These are phyloP conservation scores for Ganoderma sp. DNA, from an alignment of 1,284 basidiomycete genomes.

Conservation along the genomic window DNA sequence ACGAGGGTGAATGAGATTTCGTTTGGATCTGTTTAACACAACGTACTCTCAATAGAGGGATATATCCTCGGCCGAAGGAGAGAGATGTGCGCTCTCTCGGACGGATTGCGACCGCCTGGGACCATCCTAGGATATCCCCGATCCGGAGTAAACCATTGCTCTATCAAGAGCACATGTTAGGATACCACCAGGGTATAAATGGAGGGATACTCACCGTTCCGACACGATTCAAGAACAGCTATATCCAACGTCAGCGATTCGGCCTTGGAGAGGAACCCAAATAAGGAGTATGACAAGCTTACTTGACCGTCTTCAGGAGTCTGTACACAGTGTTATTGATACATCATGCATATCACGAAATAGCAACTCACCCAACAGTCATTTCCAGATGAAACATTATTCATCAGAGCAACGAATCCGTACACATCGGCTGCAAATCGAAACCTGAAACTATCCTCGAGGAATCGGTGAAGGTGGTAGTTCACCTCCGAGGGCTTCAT, in stretches of 20 bases:
- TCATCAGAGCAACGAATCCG: slow-evolving; percentile 53
- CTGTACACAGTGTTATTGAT: slow-evolving; percentile 38
- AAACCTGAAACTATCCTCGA: slow-evolving; percentile 54
- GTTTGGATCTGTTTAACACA: neutral
- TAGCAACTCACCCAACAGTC: slow-evolving; percentile 52
- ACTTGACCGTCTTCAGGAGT: slow-evolving; percentile 63
- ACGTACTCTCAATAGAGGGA: slow-evolving; percentile 60
- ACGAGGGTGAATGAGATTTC: neutral
- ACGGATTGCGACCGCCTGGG: slow-evolving; percentile 44
- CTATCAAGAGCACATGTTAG: slow-evolving; percentile 38
- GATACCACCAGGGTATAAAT: neutral
- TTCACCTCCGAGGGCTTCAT: slow-evolving; percentile 56
- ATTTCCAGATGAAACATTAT: slow-evolving; percentile 53
- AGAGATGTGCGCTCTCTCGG: slow-evolving; percentile 47
- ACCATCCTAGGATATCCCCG: slow-evolving; percentile 54
- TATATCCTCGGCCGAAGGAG: slow-evolving; percentile 64
- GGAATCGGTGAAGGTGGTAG: slow-evolving; percentile 50
- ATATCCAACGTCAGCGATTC: neutral
- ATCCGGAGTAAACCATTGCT: slow-evolving; percentile 57
- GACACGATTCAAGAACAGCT: slow-evolving; percentile 52
- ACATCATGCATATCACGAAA: neutral
- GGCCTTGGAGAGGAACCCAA: neutral
- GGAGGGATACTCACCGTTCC: slow-evolving; percentile 43
- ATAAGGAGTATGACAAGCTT: slow-evolving; percentile 17
- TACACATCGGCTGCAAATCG: slow-evolving; percentile 48